These are phyloP conservation scores for Penicillium bovifimosum DNA, from an alignment of 495 filamentous ascomycete species.

Conservation along the genomic window DNA sequence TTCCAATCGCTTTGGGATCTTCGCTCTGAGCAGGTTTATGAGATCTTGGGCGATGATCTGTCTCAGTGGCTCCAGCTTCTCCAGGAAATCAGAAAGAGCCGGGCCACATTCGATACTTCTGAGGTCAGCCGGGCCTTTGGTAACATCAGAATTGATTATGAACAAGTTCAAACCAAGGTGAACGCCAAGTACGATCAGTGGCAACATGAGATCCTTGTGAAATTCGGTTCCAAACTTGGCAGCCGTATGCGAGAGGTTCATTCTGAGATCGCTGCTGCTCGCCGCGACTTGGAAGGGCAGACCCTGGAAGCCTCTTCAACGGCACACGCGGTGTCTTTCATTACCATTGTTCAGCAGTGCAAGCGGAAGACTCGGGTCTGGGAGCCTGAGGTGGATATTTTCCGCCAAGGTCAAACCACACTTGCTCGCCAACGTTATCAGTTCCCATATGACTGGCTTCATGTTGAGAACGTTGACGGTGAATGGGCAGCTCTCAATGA, in stretches of 20 bases:
- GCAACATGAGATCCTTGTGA: slow-evolving; percentile 92
- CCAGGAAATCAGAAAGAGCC: slow-evolving; percentile 88
- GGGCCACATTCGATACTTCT: slow-evolving; percentile 92
- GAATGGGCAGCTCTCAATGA: slow-evolving; percentile 91
- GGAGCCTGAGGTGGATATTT: slow-evolving; percentile 92
- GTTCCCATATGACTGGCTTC: slow-evolving; percentile 88
- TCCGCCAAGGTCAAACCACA: slow-evolving; percentile 89
- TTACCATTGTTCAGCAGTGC: slow-evolving; percentile 93
- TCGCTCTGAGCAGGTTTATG: slow-evolving; percentile 90
- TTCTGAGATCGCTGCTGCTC: slow-evolving; percentile 79
- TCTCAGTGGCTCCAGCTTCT: slow-evolving; percentile 89
- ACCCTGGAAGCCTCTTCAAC: slow-evolving; percentile 89
- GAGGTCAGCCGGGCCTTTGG: slow-evolving; percentile 88
- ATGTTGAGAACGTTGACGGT: slow-evolving; percentile 86
- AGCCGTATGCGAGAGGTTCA: slow-evolving; percentile 84
- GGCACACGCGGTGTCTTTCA: slow-evolving; percentile 93
- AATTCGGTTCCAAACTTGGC: slow-evolving; percentile 87
- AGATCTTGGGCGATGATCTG: slow-evolving; percentile 83
- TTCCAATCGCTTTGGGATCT: slow-evolving; percentile 99
- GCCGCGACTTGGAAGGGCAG: slow-evolving; percentile 82
- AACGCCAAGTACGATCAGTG: slow-evolving; percentile 99
- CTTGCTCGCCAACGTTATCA: slow-evolving; percentile 85
- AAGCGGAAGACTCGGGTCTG: slow-evolving; percentile 87
- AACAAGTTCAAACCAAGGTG: slow-evolving; percentile 96
- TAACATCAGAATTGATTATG: slow-evolving; percentile 90